These are phyloP conservation scores for Brassica juncea DNA, from an alignment of 345 rosid genomes.

Conservation along the genomic window DNA sequence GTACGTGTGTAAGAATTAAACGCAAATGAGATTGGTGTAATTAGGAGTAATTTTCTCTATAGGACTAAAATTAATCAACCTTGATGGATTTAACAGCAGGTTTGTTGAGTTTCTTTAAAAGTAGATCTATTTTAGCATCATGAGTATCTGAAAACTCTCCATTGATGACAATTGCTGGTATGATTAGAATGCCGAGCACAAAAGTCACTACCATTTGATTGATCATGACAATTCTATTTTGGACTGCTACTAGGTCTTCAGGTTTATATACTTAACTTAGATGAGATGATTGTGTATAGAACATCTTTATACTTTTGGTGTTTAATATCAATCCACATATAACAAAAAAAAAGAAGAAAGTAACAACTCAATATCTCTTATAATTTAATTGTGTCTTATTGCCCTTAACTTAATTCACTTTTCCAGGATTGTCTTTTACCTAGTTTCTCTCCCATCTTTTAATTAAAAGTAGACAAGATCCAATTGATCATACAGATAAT, in stretches of 20 bases:
- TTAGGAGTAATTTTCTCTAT: not conserved
- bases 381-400: too few relatives aligned
- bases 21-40: not conserved
- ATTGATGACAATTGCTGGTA: not conserved
- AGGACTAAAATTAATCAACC: not conserved
- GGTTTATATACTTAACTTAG: too few relatives aligned
- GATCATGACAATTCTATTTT: not conserved
- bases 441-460: not conserved
- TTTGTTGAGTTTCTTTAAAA: slow-evolving; percentile 16
- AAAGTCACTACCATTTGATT: not conserved
- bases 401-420: not conserved
- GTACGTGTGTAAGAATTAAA: not conserved
- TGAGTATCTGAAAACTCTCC: not conserved
- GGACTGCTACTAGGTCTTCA: too few relatives aligned
- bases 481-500: too few relatives aligned
- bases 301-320: too few relatives aligned
- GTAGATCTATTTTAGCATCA: not conserved
- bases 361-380: too few relatives aligned
- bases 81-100: slow-evolving; percentile 15
- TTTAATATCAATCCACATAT: too few relatives aligned
- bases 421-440: not conserved
- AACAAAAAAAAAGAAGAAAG: too few relatives aligned
- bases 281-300: too few relatives aligned
- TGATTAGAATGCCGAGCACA: not conserved
- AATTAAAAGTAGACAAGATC: not conserved